These are phyloP conservation scores for Mycosphaerelloides madeirae DNA, from an alignment of 2,329 filamentous ascomycete genomes.

Conservation along the genomic window DNA sequence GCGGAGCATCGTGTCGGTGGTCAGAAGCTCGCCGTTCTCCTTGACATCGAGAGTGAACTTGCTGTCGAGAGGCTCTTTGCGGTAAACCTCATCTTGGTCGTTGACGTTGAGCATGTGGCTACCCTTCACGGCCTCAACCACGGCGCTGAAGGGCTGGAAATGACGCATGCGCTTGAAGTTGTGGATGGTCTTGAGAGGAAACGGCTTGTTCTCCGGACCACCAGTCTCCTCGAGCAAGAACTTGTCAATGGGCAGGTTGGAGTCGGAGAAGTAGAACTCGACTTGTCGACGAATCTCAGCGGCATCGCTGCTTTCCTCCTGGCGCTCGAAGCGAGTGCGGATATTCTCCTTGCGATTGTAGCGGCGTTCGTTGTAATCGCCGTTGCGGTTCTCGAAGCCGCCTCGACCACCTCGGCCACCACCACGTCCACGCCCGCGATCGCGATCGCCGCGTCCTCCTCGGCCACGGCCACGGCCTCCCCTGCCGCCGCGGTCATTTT, in stretches of 20 bases:
- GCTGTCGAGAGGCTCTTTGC: conserved; percentile 63
- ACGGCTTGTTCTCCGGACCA: conserved; percentile 74
- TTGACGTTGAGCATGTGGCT: conserved; percentile 68
- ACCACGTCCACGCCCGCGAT: conserved; percentile 12
- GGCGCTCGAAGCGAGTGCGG: conserved; percentile 33
- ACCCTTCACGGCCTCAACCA: conserved; percentile 77
- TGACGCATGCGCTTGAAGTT: conserved; percentile 93
- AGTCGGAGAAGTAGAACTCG: conserved; percentile 93
- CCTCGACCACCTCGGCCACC: conserved; percentile 8
- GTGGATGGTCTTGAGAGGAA: conserved; percentile 72
- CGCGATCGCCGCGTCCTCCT: conserved; percentile 9
- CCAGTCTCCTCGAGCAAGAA: conserved; percentile 76
- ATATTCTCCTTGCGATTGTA: conserved; percentile 15
- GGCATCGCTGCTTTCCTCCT: conserved; percentile 72
- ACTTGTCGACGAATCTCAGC: conserved; percentile 83
- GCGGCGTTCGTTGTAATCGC: conserved; percentile 9
- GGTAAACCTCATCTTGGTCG: conserved; percentile 68
- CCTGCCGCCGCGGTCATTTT: conserved; percentile 12
- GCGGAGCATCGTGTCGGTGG: conserved; percentile 63
- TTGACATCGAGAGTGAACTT: conserved; percentile 50
- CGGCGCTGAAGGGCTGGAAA: conserved; percentile 80
- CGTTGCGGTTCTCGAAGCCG: neutral
- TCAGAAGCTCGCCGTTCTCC: conserved; percentile 51
- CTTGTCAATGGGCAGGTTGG: conserved; percentile 82
- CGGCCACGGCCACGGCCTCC: conserved; percentile 12